Evolutionary conservation across 2,329 filamentous ascomycete genomes (phyloP).

Genomic region (Diaporthe helianthi): DNA sequence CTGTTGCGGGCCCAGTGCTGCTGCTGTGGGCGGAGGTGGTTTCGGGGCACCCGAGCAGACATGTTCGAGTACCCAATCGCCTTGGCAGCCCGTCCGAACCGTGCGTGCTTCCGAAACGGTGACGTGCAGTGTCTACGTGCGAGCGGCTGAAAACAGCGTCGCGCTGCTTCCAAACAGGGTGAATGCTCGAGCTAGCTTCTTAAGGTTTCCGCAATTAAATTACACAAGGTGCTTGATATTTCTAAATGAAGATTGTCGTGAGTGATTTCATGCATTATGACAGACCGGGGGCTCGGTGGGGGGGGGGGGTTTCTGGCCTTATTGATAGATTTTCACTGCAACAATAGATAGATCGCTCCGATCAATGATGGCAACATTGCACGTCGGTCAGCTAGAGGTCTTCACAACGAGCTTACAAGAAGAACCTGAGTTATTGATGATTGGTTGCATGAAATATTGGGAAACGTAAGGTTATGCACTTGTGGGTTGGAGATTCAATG

Average conservation of each 20-base stretch:
- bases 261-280: background rate
- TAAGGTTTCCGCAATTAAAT: background rate
- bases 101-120: conserved; percentile 4
- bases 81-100: background rate
- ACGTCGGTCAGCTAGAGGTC: too few species aligned
- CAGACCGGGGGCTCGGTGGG: too few species aligned
- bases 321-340: too few species aligned
- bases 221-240: background rate
- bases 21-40: background rate
- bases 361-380: too few species aligned
- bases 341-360: too few species aligned
- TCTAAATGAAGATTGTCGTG: background rate
- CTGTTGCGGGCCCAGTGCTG: too few species aligned
- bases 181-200: background rate
- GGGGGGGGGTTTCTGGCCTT: too few species aligned
- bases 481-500: background rate
- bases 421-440: too few species aligned
- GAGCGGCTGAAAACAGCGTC: background rate
- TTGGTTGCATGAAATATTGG: background rate
- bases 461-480: too few species aligned
- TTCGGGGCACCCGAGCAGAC: conserved; percentile 7
- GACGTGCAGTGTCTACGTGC: background rate
- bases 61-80: background rate
- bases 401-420: background rate
- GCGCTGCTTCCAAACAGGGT: background rate